Conservation (phyloP, 2,329 filamentous ascomycete species). For the Ascocoryne sarcoides region DNA sequence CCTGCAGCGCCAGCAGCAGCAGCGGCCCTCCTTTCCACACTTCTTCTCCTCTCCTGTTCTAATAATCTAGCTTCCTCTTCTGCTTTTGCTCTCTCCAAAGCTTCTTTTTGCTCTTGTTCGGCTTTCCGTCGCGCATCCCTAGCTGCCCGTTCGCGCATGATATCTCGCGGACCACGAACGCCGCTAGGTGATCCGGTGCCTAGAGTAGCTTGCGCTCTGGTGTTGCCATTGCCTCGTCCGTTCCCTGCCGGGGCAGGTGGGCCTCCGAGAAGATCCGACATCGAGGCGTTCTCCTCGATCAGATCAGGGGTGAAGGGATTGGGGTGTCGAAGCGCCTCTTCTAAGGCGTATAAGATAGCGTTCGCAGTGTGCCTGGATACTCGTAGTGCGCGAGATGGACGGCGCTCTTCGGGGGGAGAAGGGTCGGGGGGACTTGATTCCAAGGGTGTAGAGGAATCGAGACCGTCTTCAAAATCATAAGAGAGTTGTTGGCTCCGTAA, state of each 20-base stretch:
- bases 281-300: conserved; percentile 80
- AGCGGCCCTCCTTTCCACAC: conserved; percentile 51
- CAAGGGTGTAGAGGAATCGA: conserved; percentile 19
- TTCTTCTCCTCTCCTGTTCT: conserved; percentile 45
- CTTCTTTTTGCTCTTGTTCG: conserved; percentile 42
- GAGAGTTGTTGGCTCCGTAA: conserved; percentile 11
- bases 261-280: conserved; percentile 73
- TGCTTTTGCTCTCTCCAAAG: conserved; percentile 37
- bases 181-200: conserved; percentile 37
- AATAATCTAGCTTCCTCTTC: conserved; percentile 46
- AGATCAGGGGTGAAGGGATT: conserved; percentile 75
- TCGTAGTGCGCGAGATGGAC: conserved; percentile 42
- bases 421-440: conserved; percentile 13
- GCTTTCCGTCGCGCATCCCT: conserved; percentile 61
- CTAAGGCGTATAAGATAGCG: conserved; percentile 85
- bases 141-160: conserved; percentile 79
- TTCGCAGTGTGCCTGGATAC: conserved; percentile 80
- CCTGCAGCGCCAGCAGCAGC: conserved; percentile 36
- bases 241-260: conserved; percentile 44
- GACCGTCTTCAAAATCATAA: conserved; percentile 24
- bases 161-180: conserved; percentile 77
- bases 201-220: conserved; percentile 35
- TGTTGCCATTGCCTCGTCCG: conserved; percentile 49
- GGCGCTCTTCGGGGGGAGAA: conserved; percentile 18
- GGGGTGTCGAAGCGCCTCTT: conserved; percentile 80